Percentiles rank a stretch among this genome's conserved stretches.
These are phyloP conservation scores for Elongisporangium prolatum DNA, from an alignment of 352 stramenopile genomes.

Conservation along the genomic window DNA sequence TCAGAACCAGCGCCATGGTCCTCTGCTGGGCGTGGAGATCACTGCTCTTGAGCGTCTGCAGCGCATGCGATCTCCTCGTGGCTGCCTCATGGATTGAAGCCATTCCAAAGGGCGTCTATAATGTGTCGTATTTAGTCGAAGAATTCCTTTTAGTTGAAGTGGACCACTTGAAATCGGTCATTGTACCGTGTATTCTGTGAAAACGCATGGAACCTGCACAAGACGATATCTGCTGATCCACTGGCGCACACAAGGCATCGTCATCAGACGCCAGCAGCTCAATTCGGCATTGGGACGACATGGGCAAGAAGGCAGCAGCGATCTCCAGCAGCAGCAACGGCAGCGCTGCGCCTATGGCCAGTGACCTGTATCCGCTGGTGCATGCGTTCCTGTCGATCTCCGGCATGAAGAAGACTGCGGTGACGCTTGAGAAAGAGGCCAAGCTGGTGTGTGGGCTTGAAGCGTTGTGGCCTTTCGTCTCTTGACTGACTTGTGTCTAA, in stretches of 20 bases:
- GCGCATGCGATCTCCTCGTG: neutral
- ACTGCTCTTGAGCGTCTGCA: neutral
- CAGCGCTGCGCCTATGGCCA: conserved; percentile 32
- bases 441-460: conserved; percentile 41
- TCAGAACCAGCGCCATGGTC: conserved; percentile 23
- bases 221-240: neutral
- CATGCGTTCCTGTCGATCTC: conserved; percentile 54
- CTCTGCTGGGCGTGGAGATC: conserved; percentile 3
- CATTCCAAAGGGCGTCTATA: neutral
- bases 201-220: neutral
- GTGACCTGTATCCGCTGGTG: conserved; percentile 75
- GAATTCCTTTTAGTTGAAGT: neutral
- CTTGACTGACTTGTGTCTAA: conserved; percentile 4
- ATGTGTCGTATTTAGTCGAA: neutral
- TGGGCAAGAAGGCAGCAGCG: conserved; percentile 22
- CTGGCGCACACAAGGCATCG: neutral
- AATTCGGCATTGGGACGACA: conserved; percentile 1
- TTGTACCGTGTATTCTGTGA: neutral
- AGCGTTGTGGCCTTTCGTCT: conserved; percentile 7
- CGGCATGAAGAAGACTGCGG: conserved; percentile 71
- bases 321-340: neutral
- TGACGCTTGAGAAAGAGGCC: conserved; percentile 64
- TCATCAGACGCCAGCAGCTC: neutral
- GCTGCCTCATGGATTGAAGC: neutral
- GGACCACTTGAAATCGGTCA: neutral